phyloP scores from a whole-genome alignment of 257 asterid species.

The Plantago major region DNA sequence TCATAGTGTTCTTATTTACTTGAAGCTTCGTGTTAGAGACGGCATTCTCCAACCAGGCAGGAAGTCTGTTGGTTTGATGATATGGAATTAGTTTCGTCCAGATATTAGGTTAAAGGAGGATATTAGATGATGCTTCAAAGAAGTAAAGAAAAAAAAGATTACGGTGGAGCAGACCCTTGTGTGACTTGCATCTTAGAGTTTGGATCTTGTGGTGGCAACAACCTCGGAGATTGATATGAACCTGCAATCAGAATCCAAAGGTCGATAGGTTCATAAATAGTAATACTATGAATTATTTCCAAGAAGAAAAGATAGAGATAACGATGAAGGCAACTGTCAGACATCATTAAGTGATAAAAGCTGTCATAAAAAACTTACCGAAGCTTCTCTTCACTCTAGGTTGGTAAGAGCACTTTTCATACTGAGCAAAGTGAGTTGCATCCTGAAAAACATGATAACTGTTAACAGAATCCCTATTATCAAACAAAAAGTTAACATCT shows the following conservation, averaged over 20 bases:
- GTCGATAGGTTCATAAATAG: neutral
- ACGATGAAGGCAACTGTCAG: too few species aligned
- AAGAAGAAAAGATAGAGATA: neutral
- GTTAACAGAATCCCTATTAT: slow-evolving; percentile 4
- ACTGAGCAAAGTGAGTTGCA: slow-evolving; percentile 21
- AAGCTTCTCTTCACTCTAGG: slow-evolving; percentile 27
- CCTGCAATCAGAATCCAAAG: slow-evolving; percentile 32
- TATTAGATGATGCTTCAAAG: too few species aligned
- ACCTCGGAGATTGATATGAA: slow-evolving; percentile 32
- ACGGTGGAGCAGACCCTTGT: slow-evolving; percentile 33
- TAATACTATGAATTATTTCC: neutral
- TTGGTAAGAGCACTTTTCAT: slow-evolving; percentile 14
- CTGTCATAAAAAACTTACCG: slow-evolving; percentile 26
- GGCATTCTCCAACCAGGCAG: slow-evolving; percentile 34
- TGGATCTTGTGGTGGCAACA: slow-evolving; percentile 23
- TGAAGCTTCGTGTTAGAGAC: slow-evolving; percentile 28
- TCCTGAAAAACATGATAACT: slow-evolving; percentile 20
- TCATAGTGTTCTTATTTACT: slow-evolving; percentile 9
- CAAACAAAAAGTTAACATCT: neutral
- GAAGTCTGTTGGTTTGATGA: slow-evolving; percentile 29
- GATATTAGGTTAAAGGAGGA: neutral
- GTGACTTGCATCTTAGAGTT: slow-evolving; percentile 21
- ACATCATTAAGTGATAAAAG: slow-evolving; percentile 3
- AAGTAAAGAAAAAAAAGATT: neutral
- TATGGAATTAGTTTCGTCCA: slow-evolving; percentile 22